Base-by-base conservation (phyloP, 805 yeast species). In the Candida michaelii region DNA sequence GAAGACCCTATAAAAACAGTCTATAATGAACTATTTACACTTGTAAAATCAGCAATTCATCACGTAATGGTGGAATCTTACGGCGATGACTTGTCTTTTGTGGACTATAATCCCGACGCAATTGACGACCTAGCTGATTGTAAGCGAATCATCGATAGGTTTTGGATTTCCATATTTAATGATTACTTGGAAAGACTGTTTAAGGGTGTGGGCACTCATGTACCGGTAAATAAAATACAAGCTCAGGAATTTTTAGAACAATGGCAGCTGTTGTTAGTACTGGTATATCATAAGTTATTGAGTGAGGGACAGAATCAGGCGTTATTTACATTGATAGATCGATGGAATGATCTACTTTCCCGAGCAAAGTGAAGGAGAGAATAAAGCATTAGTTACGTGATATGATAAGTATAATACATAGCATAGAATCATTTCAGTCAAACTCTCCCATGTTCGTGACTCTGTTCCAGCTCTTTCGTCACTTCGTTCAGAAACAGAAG, bases 91-190 rank as follows among this genome's bases (percentile, higher is more conserved):
- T 44, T 79, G 11, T 76, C 66, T 2, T 54, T 80, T 27, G 47
- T 82, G 3, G 49, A 54, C 21, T 83, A 80, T 53, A 60, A 73
- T 16, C 62, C 66, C 9, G 49, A 59, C 12, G 27, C 53, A 2
- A 48, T 77, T 1, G 30, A 29, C 0, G 59, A 64, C 7, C 50
- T 84, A n/a, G 38, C 31, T 2, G 79, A 74, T 42, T 71, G 79
- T 16, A 59, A 75, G 2, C 50, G 59, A 1, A 58, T 65, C 4
- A 55, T 85, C 11, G 60, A 62, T 6, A 56, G 75, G 49, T 78
- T 68, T 51, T 73, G 81, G 74, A 54, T 78, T 1, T 71, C 89
- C 1, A 83, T 79, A 1, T 85, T 85, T 53, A 58, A 73, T 3
- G 76, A 66, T 2, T 76, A 72, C 43, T 76, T 83, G 16, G 30